A percentile compares a stretch with the other conserved stretches of the same genome.
Evolutionary conservation across 371 early-diverging fungal genomes (phyloP).

Genomic region (Zancudomyces culisetae): DNA sequence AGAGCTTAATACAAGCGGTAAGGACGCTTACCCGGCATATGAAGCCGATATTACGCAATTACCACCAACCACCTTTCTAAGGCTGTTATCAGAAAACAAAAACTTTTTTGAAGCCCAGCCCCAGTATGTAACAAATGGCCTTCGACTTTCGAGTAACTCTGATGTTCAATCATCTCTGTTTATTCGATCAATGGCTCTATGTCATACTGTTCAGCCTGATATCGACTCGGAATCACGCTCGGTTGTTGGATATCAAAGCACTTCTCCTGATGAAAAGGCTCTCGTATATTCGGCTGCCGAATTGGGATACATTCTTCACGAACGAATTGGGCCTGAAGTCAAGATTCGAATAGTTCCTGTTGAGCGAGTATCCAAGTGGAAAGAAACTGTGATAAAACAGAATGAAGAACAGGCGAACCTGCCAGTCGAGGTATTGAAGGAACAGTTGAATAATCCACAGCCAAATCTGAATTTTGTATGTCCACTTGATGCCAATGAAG

Average conservation of each 20-base stretch:
- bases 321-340: slow-evolving; percentile 33
- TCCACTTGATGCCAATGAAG: slow-evolving; percentile 1
- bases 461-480: not conserved
- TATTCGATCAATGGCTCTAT: slow-evolving; percentile 65
- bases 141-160: not conserved
- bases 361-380: slow-evolving; percentile 17
- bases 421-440: not conserved
- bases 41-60: not conserved
- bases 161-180: slow-evolving; percentile 30
- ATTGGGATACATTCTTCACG: slow-evolving; percentile 58
- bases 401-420: not conserved
- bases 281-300: slow-evolving; percentile 69
- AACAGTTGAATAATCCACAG: not conserved
- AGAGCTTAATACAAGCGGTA: not conserved
- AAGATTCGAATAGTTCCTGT: slow-evolving; percentile 21
- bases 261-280: slow-evolving; percentile 89
- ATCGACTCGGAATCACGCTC: slow-evolving; percentile 25
- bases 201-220: slow-evolving; percentile 74
- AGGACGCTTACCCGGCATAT: too few relatives aligned
- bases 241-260: slow-evolving; percentile 49
- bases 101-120: not conserved
- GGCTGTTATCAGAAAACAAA: not conserved
- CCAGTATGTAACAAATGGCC: not conserved
- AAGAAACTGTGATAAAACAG: not conserved
- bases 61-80: not conserved